Conservation (phyloP, 2,329 filamentous ascomycete genomes). For the Neonectria hederae region DNA sequence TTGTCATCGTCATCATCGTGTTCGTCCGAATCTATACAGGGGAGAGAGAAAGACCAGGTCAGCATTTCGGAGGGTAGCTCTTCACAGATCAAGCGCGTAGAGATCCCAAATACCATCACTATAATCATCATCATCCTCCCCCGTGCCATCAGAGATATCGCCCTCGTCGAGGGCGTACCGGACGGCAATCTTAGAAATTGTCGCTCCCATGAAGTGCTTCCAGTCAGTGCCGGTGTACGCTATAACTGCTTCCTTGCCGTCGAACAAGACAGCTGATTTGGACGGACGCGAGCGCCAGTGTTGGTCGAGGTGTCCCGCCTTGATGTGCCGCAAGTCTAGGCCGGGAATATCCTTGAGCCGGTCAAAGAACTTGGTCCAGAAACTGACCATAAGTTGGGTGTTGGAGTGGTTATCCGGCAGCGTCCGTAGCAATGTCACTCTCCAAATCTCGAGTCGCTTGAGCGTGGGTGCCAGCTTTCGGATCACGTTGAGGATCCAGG, state of each 20-base stretch:
- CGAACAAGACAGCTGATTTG: slow-evolving; percentile 27
- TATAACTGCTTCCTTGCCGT: not conserved
- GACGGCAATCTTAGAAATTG: slow-evolving; percentile 35
- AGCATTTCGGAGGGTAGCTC: slow-evolving; percentile 21
- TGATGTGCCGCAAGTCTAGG: slow-evolving; percentile 48
- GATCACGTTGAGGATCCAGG: slow-evolving; percentile 48
- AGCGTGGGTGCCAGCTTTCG: slow-evolving; percentile 57
- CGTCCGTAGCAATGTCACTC: slow-evolving; percentile 45
- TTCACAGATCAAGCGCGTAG: slow-evolving; percentile 40
- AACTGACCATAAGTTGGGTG: slow-evolving; percentile 37
- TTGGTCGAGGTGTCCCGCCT: slow-evolving; percentile 44
- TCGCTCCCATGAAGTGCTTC: slow-evolving; percentile 47
- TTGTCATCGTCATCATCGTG: slow-evolving; percentile 6
- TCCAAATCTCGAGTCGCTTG: slow-evolving; percentile 56
- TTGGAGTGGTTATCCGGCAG: slow-evolving; percentile 18
- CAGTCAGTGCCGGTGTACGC: slow-evolving; percentile 50
- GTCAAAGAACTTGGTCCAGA: slow-evolving; percentile 54
- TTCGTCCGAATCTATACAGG: slow-evolving; percentile 19
- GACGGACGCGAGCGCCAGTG: slow-evolving; percentile 29
- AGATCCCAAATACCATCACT: slow-evolving; percentile 44
- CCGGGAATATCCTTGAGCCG: slow-evolving; percentile 44
- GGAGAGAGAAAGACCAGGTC: slow-evolving; percentile 17
- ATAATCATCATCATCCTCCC: slow-evolving; percentile 28
- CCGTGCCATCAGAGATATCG: not conserved
- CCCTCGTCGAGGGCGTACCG: slow-evolving; percentile 19